These are phyloP conservation scores for Pichia gijzeniarum DNA, from an alignment of 805 yeast species.

Conservation along the genomic window DNA sequence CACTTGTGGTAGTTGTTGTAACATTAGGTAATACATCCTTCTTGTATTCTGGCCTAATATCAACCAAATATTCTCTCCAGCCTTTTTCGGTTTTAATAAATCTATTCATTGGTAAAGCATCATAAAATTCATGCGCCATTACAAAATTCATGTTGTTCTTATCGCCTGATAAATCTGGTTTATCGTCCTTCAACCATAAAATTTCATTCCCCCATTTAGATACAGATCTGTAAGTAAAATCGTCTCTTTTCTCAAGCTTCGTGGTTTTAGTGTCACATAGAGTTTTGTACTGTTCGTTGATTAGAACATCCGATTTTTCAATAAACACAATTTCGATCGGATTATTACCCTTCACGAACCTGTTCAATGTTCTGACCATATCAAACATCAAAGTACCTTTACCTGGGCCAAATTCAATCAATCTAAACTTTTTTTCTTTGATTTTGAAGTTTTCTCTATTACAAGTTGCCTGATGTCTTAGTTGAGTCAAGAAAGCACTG, in stretches of 20 bases:
- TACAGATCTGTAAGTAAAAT: constrained; percentile 30
- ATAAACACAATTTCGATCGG: constrained; percentile 48
- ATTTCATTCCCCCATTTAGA: constrained; percentile 49
- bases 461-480: constrained; percentile 34
- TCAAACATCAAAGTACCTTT: constrained; percentile 74
- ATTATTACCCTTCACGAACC: constrained; percentile 29
- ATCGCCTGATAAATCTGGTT: constrained; percentile 36
- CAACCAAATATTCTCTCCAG: constrained; percentile 77
- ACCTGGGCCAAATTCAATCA: constrained; percentile 84
- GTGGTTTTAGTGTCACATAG: constrained; percentile 35
- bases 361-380: constrained; percentile 42
- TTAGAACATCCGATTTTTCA: constrained; percentile 65
- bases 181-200: constrained; percentile 51
- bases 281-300: constrained; percentile 45
- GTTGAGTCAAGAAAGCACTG: constrained; percentile 51
- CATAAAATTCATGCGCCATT: constrained; percentile 82
- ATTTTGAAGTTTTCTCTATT: constrained; percentile 20
- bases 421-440: constrained; percentile 33
- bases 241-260: constrained; percentile 24
- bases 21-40: constrained; percentile 19
- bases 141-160: constrained; percentile 46
- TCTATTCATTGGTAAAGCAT: constrained; percentile 74
- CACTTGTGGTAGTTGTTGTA: constrained; percentile 11
- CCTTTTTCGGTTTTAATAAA: constrained; percentile 58
- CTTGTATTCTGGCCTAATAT: constrained; percentile 30